phyloP scores from a whole-genome alignment of 176 grass and related monocot species.

The Oryza australiensis region DNA sequence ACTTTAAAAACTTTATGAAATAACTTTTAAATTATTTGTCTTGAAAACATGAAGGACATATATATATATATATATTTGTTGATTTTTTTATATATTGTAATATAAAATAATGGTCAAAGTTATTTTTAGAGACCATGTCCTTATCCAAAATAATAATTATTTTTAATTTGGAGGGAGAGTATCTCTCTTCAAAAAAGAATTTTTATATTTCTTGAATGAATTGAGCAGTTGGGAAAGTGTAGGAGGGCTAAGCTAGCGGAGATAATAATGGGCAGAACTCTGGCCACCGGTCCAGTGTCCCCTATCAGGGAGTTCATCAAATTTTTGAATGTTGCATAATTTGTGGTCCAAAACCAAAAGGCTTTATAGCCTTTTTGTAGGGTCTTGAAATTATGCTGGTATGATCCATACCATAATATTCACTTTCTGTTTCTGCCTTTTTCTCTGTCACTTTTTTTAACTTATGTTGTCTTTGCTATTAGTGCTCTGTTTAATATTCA shows the following conservation, averaged over 20 bases:
- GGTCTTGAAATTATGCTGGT: slow-evolving; percentile 32
- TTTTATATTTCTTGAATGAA: neutral
- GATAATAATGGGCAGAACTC: neutral
- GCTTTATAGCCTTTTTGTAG: neutral
- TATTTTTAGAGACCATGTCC: too few relatives aligned
- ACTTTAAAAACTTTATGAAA: too few relatives aligned
- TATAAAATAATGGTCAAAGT: too few relatives aligned
- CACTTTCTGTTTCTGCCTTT: neutral
- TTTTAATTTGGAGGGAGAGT: too few relatives aligned
- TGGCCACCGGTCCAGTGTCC: neutral
- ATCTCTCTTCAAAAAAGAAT: neutral
- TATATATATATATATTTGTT: too few relatives aligned
- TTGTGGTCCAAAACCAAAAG: slow-evolving; percentile 29
- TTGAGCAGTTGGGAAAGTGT: neutral
- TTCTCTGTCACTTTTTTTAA: neutral
- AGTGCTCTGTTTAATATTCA: neutral
- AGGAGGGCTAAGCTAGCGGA: neutral
- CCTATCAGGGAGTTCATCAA: neutral
- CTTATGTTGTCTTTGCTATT: neutral
- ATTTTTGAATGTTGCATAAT: neutral
- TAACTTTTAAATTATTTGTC: too few relatives aligned
- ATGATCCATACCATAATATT: slow-evolving; percentile 20
- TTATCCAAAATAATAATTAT: too few relatives aligned
- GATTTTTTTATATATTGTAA: too few relatives aligned
- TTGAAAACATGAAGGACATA: too few relatives aligned